Percentiles rank a stretch among this genome's conserved stretches.
These are phyloP conservation scores for Grosmannia clavigera DNA, from an alignment of 2,329 filamentous ascomycete genomes.

Conservation along the genomic window DNA sequence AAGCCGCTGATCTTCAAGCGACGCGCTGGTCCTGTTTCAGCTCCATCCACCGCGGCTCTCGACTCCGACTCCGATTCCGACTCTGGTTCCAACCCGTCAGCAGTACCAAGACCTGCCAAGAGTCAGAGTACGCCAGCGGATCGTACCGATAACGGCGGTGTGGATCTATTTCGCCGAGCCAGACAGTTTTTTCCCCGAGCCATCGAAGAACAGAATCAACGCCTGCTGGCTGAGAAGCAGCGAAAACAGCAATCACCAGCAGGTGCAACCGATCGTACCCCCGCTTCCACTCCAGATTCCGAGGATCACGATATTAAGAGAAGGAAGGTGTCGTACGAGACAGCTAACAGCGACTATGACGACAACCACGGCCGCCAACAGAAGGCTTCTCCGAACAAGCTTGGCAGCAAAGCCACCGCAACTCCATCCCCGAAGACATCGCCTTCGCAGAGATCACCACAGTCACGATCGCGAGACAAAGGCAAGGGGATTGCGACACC, in stretches of 20 bases:
- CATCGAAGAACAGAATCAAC: slow-evolving; percentile 13
- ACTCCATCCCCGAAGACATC: not conserved
- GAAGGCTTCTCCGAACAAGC: not conserved
- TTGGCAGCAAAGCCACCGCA: not conserved
- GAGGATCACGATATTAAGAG: slow-evolving; percentile 6
- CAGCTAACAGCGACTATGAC: not conserved
- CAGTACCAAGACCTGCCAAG: not conserved
- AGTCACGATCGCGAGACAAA: not conserved
- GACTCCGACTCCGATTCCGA: slow-evolving; percentile 2
- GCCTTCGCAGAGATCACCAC: not conserved
- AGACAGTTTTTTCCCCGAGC: slow-evolving; percentile 32
- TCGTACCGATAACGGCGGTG: slow-evolving; percentile 18
- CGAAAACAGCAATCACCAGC: slow-evolving; percentile 19
- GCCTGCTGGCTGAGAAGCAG: slow-evolving; percentile 3
- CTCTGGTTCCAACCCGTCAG: not conserved
- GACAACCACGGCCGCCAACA: not conserved
- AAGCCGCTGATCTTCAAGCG: slow-evolving; percentile 12
- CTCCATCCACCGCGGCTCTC: not conserved
- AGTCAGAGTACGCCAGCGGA: not conserved
- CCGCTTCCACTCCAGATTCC: not conserved
- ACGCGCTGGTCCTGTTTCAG: slow-evolving; percentile 1
- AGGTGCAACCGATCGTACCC: not conserved
- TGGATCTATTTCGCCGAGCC: slow-evolving; percentile 37
- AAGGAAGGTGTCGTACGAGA: slow-evolving; percentile 9
- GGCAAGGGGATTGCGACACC: slow-evolving; percentile 5